Evolutionary conservation across 2,329 filamentous ascomycete genomes (phyloP).

Genomic region (Fusarium austroafricanum): DNA sequence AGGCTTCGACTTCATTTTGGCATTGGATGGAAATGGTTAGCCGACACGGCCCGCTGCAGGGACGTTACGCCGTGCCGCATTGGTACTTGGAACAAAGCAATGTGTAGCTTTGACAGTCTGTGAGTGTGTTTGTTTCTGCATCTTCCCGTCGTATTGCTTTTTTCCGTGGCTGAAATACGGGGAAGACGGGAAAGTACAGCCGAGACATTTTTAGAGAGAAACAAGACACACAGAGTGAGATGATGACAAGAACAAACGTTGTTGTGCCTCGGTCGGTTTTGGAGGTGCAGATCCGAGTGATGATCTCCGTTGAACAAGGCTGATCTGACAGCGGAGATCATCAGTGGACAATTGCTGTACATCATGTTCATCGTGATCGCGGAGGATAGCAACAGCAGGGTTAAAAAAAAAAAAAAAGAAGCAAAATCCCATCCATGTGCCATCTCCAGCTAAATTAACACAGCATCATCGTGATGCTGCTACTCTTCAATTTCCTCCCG

Average conservation of each 20-base stretch:
- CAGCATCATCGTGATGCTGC: too few species aligned
- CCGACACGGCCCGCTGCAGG: constrained; percentile 42
- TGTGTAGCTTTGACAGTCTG: not conserved
- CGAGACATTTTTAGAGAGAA: not conserved
- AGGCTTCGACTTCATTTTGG: not conserved
- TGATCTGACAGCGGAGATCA: not conserved
- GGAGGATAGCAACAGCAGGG: not conserved
- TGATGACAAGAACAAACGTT: not conserved
- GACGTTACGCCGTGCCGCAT: constrained; percentile 32
- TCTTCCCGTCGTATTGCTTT: not conserved
- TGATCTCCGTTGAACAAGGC: constrained; percentile 19
- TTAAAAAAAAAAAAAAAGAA: not conserved
- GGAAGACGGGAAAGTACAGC: not conserved
- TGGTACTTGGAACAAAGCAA: not conserved
- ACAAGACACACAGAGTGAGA: too few species aligned
- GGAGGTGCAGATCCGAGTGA: constrained; percentile 5
- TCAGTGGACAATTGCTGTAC: not conserved
- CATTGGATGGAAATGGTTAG: constrained; percentile 29
- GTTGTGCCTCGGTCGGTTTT: not conserved
- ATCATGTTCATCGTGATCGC: constrained; percentile 13
- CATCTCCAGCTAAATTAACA: not conserved
- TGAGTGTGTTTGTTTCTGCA: not conserved
- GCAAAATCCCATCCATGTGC: not conserved
- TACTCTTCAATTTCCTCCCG: too few species aligned
- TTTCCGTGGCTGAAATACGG: not conserved